Evolutionary conservation across 2,329 filamentous ascomycete genomes (phyloP).

Genomic region (Trichoderma hamatum): DNA sequence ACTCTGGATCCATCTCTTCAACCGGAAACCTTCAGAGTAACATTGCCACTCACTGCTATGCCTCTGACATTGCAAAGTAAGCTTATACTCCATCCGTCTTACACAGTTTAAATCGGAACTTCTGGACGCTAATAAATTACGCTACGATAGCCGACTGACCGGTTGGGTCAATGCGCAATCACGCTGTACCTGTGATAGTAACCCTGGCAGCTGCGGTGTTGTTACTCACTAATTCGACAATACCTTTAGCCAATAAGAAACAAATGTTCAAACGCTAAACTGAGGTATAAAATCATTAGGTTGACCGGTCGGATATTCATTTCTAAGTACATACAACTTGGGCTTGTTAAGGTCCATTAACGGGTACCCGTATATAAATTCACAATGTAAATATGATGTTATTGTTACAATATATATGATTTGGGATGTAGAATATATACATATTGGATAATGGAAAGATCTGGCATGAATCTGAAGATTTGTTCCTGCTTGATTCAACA

Average conservation of each 20-base stretch:
- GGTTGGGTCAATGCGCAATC: conserved; percentile 31
- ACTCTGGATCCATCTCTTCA: conserved; percentile 31
- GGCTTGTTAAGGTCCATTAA: not conserved
- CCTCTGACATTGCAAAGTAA: conserved; percentile 30
- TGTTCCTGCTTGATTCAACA: not conserved
- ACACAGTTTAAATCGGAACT: not conserved
- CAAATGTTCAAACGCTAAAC: not conserved
- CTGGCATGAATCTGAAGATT: not conserved
- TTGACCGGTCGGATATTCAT: not conserved
- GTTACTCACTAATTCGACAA: not conserved
- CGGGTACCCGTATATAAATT: not conserved
- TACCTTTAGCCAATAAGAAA: not conserved
- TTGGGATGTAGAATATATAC: not conserved
- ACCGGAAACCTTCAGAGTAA: conserved; percentile 29
- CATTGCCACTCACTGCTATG: conserved; percentile 31
- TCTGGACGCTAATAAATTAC: not conserved
- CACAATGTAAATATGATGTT: not conserved
- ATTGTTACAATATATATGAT: not conserved
- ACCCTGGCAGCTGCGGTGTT: conserved; percentile 20
- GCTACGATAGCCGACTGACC: conserved; percentile 27
- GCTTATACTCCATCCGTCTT: not conserved
- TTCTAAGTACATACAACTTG: not conserved
- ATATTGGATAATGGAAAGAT: not conserved
- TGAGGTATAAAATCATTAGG: not conserved
- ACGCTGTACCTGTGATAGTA: conserved; percentile 31